Evolutionary conservation across 257 asterid species (phyloP).

Genomic region (Scutellaria baicalensis): DNA sequence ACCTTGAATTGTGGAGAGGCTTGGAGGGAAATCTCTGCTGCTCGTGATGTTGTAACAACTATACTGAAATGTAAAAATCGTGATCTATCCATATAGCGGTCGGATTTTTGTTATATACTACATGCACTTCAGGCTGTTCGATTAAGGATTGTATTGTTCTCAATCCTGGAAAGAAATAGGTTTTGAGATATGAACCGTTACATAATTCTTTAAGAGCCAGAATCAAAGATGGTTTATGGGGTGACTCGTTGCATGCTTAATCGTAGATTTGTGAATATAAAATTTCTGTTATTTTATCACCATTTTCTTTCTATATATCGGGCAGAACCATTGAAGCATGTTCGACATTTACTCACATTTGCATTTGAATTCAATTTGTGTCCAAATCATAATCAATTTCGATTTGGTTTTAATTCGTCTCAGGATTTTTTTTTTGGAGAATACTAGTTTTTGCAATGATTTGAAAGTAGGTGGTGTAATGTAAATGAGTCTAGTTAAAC

Average conservation of each 20-base stretch:
- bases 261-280: not conserved
- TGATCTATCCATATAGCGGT: not conserved
- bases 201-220: not conserved
- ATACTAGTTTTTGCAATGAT: no score
- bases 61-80: constrained; percentile 17
- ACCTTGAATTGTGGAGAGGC: constrained; percentile 5
- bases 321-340: not conserved
- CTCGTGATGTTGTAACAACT: constrained; percentile 26
- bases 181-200: not conserved
- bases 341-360: not conserved
- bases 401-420: no score
- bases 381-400: no score
- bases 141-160: constrained; percentile 7
- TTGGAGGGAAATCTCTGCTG: constrained; percentile 6
- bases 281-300: not conserved
- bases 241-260: not conserved
- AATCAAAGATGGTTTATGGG: not conserved
- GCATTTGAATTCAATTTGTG: not conserved
- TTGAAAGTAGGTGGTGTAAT: no score
- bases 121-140: constrained; percentile 5
- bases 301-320: not conserved
- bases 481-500: no score
- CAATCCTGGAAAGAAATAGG: not conserved
- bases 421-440: no score
- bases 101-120: not conserved